phyloP scores from a whole-genome alignment of 1,284 basidiomycete genomes.

The Tremellales sp. region DNA sequence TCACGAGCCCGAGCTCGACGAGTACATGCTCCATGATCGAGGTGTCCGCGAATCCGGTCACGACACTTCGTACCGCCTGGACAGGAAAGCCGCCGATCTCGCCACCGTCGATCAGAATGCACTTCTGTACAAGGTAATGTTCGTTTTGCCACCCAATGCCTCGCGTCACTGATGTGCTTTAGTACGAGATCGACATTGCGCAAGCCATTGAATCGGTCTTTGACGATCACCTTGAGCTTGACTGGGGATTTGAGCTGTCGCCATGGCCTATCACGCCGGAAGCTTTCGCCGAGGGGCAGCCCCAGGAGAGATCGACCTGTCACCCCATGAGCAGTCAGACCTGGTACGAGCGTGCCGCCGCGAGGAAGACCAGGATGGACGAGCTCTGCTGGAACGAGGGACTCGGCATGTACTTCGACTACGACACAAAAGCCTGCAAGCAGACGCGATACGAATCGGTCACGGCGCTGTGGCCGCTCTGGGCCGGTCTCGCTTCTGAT shows the following conservation, averaged over 20 bases:
- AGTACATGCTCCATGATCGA: slow-evolving; percentile 96
- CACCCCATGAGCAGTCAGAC: slow-evolving; percentile 69
- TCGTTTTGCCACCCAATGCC: slow-evolving; percentile 1
- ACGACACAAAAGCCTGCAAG: slow-evolving; percentile 83
- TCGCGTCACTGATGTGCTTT: too few relatives aligned
- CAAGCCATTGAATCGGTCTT: slow-evolving; percentile 92
- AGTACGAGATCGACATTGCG: slow-evolving; percentile 87
- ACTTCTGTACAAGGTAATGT: slow-evolving; percentile 60
- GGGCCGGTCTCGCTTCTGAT: slow-evolving; percentile 94
- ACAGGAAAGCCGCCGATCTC: slow-evolving; percentile 87
- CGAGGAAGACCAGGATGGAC: slow-evolving; percentile 78
- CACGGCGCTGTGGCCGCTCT: slow-evolving; percentile 92
- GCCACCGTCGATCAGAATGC: slow-evolving; percentile 95
- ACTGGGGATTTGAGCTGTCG: slow-evolving; percentile 85
- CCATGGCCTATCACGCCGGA: slow-evolving; percentile 84
- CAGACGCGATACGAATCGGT: slow-evolving; percentile 94
- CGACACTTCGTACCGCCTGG: slow-evolving; percentile 95
- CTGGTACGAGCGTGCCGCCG: slow-evolving; percentile 85
- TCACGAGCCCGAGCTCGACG: slow-evolving; percentile 84
- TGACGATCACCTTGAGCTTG: slow-evolving; percentile 81
- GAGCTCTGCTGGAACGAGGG: slow-evolving; percentile 96
- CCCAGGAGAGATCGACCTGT: slow-evolving; percentile 61
- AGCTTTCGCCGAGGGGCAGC: slow-evolving; percentile 61
- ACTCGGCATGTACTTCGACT: slow-evolving; percentile 92
- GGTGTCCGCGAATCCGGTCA: slow-evolving; percentile 92